These are phyloP conservation scores for Teratosphaeria viscida DNA, from an alignment of 2,329 filamentous ascomycete species.

Conservation along the genomic window DNA sequence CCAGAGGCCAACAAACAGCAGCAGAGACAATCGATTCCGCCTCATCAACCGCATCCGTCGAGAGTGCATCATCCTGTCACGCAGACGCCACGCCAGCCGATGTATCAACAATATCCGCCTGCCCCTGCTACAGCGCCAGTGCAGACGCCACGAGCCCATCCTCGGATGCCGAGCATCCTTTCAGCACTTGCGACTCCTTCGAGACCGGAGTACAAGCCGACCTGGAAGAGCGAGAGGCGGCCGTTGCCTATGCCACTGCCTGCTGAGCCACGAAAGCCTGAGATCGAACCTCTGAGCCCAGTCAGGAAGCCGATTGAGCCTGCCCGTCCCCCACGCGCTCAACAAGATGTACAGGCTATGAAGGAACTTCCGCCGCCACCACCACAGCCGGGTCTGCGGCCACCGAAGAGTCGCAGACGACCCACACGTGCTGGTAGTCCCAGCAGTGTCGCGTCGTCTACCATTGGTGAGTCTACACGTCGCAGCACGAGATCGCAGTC, in stretches of 20 bases:
- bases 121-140: constrained; percentile 16
- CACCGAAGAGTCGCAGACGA: constrained; percentile 2
- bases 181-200: constrained; percentile 20
- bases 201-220: constrained; percentile 7
- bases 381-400: constrained; percentile 4
- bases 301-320: constrained; percentile 3
- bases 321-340: constrained; percentile 4
- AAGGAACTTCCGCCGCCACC: constrained; percentile 6
- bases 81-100: not conserved
- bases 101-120: constrained; percentile 8
- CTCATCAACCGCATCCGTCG: not conserved
- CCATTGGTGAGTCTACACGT: constrained; percentile 33
- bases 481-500: constrained; percentile 40
- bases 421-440: constrained; percentile 14
- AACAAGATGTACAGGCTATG: constrained; percentile 4
- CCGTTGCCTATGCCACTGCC: constrained; percentile 16
- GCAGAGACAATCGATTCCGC: constrained; percentile 9
- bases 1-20: constrained; percentile 25
- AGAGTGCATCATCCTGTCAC: not conserved
- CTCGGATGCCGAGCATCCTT: constrained; percentile 16
- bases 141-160: constrained; percentile 6
- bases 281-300: constrained; percentile 26
- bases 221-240: constrained; percentile 22
- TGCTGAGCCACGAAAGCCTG: constrained; percentile 13
- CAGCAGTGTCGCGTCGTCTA: constrained; percentile 36